Evolutionary conservation across 495 filamentous ascomycete species (phyloP), one percentile per base, ranked within the genome.

Genomic region (Evernia prunastri): DNA sequence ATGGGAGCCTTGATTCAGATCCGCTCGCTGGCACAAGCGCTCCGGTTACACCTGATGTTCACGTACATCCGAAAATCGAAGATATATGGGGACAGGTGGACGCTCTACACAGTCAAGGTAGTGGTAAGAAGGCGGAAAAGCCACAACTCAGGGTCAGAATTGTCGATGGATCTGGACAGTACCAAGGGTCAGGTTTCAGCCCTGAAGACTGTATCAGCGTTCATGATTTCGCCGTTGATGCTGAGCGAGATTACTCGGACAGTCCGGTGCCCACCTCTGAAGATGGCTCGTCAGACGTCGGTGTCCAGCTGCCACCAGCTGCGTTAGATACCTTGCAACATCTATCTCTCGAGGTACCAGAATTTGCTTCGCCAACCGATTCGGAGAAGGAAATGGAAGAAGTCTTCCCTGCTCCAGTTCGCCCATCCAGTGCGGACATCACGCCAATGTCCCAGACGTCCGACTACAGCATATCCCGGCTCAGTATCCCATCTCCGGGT

Each of bases 401-500:
- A 63, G 81, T 81, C 43, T 65, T 43, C 51, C 59, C 35, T 15
- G 66, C 71, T 6, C 71, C 72, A 0, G 68, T 63, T 17, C 74
- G 72, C 20, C 77, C 73, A 42, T 68, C 74, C 61, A 76, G 77
- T 64, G 63, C 77, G 59, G 77, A 84, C 29, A 70, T 72, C 8
- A 80, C 80, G 1, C 80, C 81, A 5, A 74, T 72, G 8, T 82
- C 81, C 0, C 78, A 75, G 12, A 61, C 77, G 40, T 83, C 81
- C 10, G 72, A 72, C 3, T 81, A 81, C 69, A 83, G 83, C 60
- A 80, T 92, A 62, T 87, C 85, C 64, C 79, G 81, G 73, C 77
- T 96, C 61, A 86, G 90, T 59, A 91, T 97, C 57, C 92, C 92
- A 4, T 96, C 92, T 2, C 92, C 92, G 0, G 89, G 90, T 33